Evolutionary conservation across 768 basidiomycete genomes (phyloP).

Genomic region (Paxillus rubicundulus): DNA sequence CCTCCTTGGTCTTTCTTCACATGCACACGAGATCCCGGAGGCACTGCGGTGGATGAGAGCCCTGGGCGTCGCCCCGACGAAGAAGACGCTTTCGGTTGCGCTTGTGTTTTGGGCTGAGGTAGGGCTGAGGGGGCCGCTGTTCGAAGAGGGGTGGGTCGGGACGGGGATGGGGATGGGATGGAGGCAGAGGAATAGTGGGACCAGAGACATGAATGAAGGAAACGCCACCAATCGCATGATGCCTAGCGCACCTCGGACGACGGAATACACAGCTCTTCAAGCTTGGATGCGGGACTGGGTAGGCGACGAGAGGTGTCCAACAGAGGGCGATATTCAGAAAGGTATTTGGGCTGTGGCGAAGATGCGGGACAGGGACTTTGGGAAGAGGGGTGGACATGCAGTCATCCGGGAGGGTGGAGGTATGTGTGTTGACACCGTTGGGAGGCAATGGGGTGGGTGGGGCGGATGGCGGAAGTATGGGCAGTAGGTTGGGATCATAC

Average conservation of each 20-base stretch:
- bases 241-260: slow-evolving; percentile 6
- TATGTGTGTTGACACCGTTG: no score
- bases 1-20: slow-evolving; percentile 51
- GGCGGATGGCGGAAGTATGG: neutral
- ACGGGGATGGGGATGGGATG: slow-evolving; percentile 18
- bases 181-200: slow-evolving; percentile 30
- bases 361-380: slow-evolving; percentile 27
- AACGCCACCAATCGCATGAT: neutral
- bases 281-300: slow-evolving; percentile 61
- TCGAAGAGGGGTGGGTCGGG: slow-evolving; percentile 43
- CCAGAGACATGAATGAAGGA: slow-evolving; percentile 15
- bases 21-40: slow-evolving; percentile 60
- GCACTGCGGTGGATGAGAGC: slow-evolving; percentile 73
- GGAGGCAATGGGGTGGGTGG: neutral
- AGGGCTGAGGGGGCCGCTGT: slow-evolving; percentile 54
- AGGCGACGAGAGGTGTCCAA: slow-evolving; percentile 45
- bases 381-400: slow-evolving; percentile 11
- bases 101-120: slow-evolving; percentile 75
- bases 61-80: slow-evolving; percentile 50
- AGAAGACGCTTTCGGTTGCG: slow-evolving; percentile 54
- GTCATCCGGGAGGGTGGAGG: neutral
- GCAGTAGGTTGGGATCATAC: no score
- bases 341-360: slow-evolving; percentile 24
- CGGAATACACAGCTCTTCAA: slow-evolving; percentile 26
- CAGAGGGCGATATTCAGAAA: slow-evolving; percentile 35